Evolutionary conservation across 306 rosid species (phyloP).

Genomic region (Prunus kanzakura): DNA sequence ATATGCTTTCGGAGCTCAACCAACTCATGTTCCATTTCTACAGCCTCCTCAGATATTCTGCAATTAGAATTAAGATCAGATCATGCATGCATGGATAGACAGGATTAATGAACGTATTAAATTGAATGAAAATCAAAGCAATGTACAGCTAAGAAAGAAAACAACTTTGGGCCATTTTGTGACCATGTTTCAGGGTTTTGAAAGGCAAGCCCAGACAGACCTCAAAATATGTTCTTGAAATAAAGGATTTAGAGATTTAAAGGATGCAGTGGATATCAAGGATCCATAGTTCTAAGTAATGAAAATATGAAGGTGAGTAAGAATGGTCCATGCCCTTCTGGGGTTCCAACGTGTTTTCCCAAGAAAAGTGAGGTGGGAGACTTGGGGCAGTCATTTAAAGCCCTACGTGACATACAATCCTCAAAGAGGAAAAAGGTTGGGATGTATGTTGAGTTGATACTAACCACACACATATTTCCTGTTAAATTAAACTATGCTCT

Average conservation of each 20-base stretch:
- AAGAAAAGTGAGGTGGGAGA: neutral
- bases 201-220: neutral
- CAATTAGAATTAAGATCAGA: slow-evolving; percentile 23
- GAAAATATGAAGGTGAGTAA: neutral
- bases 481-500: neutral
- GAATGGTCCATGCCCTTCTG: neutral
- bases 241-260: neutral
- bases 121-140: neutral
- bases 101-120: neutral
- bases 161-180: neutral
- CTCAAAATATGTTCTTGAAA: neutral
- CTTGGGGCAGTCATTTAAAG: neutral
- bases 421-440: neutral
- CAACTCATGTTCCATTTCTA: slow-evolving; percentile 87
- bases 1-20: slow-evolving; percentile 86
- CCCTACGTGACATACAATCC: neutral
- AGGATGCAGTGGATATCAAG: neutral
- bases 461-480: neutral
- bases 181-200: neutral
- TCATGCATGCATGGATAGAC: slow-evolving; percentile 5
- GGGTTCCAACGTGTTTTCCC: neutral
- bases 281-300: neutral
- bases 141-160: neutral
- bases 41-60: slow-evolving; percentile 97
- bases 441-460: neutral